These are phyloP conservation scores for Hypoxylon intermedium DNA, from an alignment of 495 filamentous ascomycete species.

Conservation along the genomic window DNA sequence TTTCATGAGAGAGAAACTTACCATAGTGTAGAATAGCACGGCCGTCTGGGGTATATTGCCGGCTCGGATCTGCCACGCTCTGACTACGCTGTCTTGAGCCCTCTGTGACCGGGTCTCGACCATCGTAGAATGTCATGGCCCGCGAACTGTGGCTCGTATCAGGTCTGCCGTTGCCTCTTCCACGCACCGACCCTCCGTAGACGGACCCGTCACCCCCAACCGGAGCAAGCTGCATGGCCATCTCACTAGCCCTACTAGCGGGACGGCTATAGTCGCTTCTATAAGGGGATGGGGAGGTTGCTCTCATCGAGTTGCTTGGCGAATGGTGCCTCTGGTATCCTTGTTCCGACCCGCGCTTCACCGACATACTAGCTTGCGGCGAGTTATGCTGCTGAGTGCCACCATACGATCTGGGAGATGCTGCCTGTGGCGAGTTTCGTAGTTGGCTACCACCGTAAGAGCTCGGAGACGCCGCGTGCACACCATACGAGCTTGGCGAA, in stretches of 20 bases:
- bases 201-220: constrained; percentile 40
- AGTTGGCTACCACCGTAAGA: constrained; percentile 54
- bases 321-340: constrained; percentile 65
- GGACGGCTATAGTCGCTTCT: constrained; percentile 61
- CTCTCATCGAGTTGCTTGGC: constrained; percentile 59
- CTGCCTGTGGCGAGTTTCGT: constrained; percentile 43
- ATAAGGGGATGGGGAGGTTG: constrained; percentile 65
- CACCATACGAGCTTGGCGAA: constrained; percentile 8
- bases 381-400: constrained; percentile 49
- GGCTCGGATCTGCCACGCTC: constrained; percentile 73
- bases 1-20: constrained; percentile 58
- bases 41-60: constrained; percentile 85
- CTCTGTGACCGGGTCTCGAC: constrained; percentile 51
- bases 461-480: constrained; percentile 60
- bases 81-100: constrained; percentile 73
- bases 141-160: constrained; percentile 47
- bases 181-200: constrained; percentile 57
- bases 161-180: constrained; percentile 48
- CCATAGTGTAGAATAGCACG: constrained; percentile 89
- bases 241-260: constrained; percentile 68
- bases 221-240: constrained; percentile 82
- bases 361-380: constrained; percentile 39
- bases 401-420: constrained; percentile 37
- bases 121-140: constrained; percentile 70
- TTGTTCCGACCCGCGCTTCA: constrained; percentile 63